Evolutionary conservation across 2,329 filamentous ascomycete genomes (phyloP), one percentile per base, ranked within the genome.

Genomic region (Trichothecium roseum): DNA sequence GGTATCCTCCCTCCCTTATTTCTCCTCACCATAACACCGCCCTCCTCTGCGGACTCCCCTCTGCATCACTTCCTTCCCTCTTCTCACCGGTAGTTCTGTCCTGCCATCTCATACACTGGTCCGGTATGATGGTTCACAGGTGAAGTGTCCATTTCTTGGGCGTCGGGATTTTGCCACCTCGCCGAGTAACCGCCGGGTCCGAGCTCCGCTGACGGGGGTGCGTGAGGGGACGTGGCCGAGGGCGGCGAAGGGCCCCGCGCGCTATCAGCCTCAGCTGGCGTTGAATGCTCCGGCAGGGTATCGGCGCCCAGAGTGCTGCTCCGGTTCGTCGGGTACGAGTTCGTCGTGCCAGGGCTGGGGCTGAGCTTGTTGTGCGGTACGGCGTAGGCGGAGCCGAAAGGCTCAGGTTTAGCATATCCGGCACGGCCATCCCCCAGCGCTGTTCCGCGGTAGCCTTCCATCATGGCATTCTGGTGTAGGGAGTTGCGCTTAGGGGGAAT

Each of bases 51-150:
- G n/a, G n/a, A n/a, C n/a, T n/a, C n/a, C n/a, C n/a, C n/a, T n/a
- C n/a, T n/a, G n/a, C n/a, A n/a, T n/a, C n/a, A n/a, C n/a, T n/a
- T n/a, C n/a, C n/a, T 30, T 14, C 8, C 17, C 4, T 28, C 12
- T 4, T 45, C 20, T 47, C 50, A 63, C 38, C 51, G 50, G 42
- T 61, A 63, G 20, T 38, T 42, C 42, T 63, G 52, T 10, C 54
- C 44, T 3, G 61, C 56, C 62, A 64, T 64, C 50, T 64, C 62
- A 38, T 60, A 64, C 5, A 64, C 57, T 2, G 56, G 55, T 2
- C 54, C 56, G 27, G 44, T 57, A 42, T 50, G 53, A 42, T 46
- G 55, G 43, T 36, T 46, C 44, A 51, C 42, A 5, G 59, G 49
- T 20, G 55, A 46, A 30, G 54, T 48, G 32, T 57, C 60, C 39